Percentiles rank a stretch among this genome's conserved stretches.
Conservation (phyloP, 805 yeast species). For the Kuraishia piskuri region DNA sequence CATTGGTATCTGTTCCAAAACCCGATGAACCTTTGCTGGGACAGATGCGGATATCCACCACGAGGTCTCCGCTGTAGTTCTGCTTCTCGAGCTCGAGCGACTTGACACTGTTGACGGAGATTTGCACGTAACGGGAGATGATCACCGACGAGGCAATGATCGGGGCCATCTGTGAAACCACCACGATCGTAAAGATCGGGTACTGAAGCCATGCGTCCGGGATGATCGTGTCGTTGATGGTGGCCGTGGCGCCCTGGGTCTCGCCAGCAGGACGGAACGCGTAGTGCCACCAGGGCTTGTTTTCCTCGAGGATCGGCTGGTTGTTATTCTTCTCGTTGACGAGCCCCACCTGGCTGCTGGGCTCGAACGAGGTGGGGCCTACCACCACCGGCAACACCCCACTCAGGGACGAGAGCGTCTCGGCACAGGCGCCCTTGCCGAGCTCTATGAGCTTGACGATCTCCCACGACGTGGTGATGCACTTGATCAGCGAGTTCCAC, state of each 20-base stretch:
- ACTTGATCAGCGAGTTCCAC: constrained; percentile 22
- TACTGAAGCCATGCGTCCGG: constrained; percentile 35
- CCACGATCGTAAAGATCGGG: constrained; percentile 22
- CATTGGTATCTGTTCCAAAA: not conserved
- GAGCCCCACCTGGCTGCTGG: constrained; percentile 9
- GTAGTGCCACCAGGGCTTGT: constrained; percentile 1
- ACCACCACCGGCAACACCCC: constrained; percentile 15
- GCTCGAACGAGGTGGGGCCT: constrained; percentile 19
- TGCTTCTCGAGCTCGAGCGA: not conserved
- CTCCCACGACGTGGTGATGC: constrained; percentile 22
- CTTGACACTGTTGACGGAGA: not conserved
- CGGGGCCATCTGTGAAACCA: constrained; percentile 22
- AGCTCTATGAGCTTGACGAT: constrained; percentile 27
- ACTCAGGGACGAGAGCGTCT: constrained; percentile 5
- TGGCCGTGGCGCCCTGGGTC: constrained; percentile 4
- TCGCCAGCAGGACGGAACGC: not conserved
- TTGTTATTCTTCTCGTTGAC: not conserved
- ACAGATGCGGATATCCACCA: not conserved
- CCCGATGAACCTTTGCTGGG: not conserved
- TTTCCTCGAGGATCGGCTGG: not conserved
- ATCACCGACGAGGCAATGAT: constrained; percentile 19
- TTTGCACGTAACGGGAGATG: not conserved
- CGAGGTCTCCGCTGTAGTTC: not conserved
- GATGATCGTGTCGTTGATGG: constrained; percentile 12
- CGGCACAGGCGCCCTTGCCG: constrained; percentile 29